Evolutionary conservation across 768 basidiomycete species (phyloP).

Genomic region (Xerocomus spinulosus): DNA sequence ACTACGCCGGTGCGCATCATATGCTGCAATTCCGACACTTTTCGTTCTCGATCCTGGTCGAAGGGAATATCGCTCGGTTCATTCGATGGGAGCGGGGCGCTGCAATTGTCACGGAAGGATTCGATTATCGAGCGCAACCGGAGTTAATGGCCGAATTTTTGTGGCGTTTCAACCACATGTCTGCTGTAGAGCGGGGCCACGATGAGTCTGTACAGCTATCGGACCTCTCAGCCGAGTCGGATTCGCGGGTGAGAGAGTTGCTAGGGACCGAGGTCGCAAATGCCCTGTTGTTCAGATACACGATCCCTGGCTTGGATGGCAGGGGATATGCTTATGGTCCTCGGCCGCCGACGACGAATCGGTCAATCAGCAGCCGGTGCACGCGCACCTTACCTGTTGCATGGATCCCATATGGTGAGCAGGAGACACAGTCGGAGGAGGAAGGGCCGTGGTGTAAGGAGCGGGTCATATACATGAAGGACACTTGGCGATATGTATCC

Average conservation of each 20-base stretch:
- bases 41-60: background rate
- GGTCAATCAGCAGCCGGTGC: background rate
- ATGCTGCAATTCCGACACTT: too few species aligned
- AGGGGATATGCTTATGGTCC: constrained; percentile 1
- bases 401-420: background rate
- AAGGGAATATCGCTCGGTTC: background rate
- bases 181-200: background rate
- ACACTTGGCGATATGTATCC: constrained; percentile 2
- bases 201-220: too few species aligned
- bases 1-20: too few species aligned
- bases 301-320: background rate
- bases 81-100: background rate
- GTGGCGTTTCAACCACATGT: constrained; percentile 1
- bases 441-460: background rate
- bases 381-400: background rate
- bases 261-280: background rate
- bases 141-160: background rate
- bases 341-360: background rate
- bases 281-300: background rate
- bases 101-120: background rate
- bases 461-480: background rate
- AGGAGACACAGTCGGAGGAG: background rate
- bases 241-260: background rate
- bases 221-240: background rate
- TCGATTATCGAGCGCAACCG: background rate